Percentiles rank a stretch among this genome's conserved stretches.
These are phyloP conservation scores for Pichia norvegensis DNA, from an alignment of 1,139 yeast genomes.

Conservation along the genomic window DNA sequence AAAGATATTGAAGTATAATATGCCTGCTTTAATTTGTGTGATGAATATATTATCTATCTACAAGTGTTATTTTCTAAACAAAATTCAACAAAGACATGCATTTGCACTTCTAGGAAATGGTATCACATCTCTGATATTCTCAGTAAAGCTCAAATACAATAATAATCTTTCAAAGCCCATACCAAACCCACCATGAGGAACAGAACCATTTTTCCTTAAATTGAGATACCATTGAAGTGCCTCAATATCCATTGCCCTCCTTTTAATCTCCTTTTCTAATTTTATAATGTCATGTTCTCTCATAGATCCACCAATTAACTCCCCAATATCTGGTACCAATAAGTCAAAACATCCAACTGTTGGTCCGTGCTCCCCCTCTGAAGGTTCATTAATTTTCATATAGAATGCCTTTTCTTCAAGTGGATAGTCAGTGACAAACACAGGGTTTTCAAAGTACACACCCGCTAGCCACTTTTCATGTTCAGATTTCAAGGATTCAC, in stretches of 20 bases:
- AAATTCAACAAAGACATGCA: constrained; percentile 37
- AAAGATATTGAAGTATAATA: constrained; percentile 9
- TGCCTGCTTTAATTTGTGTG: no score
- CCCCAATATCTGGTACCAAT: constrained; percentile 88
- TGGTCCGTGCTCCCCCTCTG: constrained; percentile 20
- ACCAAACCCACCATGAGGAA: constrained; percentile 97
- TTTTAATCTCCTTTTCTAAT: constrained; percentile 43
- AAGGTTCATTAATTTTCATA: constrained; percentile 50
- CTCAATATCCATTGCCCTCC: constrained; percentile 45
- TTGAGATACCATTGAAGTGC: constrained; percentile 77
- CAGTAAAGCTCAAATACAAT: constrained; percentile 61
- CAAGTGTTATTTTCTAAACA: neutral
- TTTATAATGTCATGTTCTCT: constrained; percentile 62
- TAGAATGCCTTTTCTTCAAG: constrained; percentile 75
- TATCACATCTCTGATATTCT: constrained; percentile 76
- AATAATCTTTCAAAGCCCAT: constrained; percentile 86
- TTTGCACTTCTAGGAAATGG: constrained; percentile 66
- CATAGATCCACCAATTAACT: constrained; percentile 88
- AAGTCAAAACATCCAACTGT: constrained; percentile 91
- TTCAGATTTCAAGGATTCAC: constrained; percentile 68
- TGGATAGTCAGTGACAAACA: constrained; percentile 89
- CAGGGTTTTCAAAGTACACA: constrained; percentile 58
- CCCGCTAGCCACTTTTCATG: constrained; percentile 92
- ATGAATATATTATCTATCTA: neutral
- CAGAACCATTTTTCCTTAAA: constrained; percentile 66